These are phyloP conservation scores for Fusarium sacchari DNA, from an alignment of 2,329 filamentous ascomycete genomes.

Conservation along the genomic window DNA sequence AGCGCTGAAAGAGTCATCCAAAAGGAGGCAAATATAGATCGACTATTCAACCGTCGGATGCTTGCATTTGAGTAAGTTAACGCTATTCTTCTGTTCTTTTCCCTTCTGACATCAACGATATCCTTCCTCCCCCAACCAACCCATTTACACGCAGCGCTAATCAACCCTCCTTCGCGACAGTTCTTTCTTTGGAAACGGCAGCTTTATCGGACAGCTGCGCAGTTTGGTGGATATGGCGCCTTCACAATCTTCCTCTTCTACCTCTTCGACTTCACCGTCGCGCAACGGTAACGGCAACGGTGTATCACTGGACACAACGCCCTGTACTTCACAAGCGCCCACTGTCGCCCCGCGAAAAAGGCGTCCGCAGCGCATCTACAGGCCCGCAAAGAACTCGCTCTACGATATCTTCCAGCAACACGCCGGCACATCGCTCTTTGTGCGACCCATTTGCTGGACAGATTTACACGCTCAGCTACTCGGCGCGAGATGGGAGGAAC, in stretches of 20 bases:
- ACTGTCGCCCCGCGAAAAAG: conserved; percentile 36
- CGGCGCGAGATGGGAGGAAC: conserved; percentile 57
- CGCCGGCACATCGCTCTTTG: conserved; percentile 58
- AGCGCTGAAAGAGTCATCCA: conserved; percentile 29
- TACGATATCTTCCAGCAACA: conserved; percentile 63
- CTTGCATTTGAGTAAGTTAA: conserved; percentile 45
- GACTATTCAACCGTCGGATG: conserved; percentile 31
- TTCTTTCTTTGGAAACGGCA: conserved; percentile 41
- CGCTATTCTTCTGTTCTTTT: background rate
- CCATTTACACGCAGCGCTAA: conserved; percentile 20
- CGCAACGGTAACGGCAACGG: background rate
- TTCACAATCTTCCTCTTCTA: conserved; percentile 24
- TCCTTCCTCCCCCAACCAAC: background rate
- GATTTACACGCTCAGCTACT: conserved; percentile 61
- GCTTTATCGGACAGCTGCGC: conserved; percentile 46
- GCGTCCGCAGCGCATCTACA: conserved; percentile 47
- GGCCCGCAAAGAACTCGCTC: conserved; percentile 60
- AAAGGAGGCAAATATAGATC: background rate
- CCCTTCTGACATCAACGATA: background rate
- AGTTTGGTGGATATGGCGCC: conserved; percentile 44
- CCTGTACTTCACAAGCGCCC: conserved; percentile 42
- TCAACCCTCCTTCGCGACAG: conserved; percentile 7
- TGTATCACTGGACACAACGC: conserved; percentile 35
- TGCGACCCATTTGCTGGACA: conserved; percentile 66
- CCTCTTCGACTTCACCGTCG: conserved; percentile 14